These are phyloP conservation scores for Pseudogymnoascus sp. DNA, from an alignment of 2,329 filamentous ascomycete species.

Conservation along the genomic window DNA sequence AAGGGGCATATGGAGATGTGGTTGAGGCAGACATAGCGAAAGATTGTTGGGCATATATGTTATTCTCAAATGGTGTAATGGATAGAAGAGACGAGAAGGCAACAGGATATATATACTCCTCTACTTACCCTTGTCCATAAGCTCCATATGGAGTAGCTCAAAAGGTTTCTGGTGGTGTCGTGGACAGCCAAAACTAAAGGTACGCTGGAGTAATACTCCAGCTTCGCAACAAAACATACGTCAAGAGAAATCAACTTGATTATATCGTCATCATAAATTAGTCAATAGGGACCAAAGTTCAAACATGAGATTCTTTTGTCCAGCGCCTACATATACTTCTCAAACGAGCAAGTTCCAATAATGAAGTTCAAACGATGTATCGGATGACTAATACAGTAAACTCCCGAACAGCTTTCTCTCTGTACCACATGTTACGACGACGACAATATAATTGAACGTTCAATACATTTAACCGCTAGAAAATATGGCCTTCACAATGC, in stretches of 20 bases:
- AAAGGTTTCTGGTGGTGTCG: background rate
- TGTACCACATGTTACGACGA: background rate
- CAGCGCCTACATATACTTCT: background rate
- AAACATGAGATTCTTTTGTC: background rate
- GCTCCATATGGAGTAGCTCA: background rate
- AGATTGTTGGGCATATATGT: background rate
- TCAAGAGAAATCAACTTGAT: background rate
- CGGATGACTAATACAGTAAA: background rate
- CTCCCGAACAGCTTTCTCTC: background rate
- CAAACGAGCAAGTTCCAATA: background rate
- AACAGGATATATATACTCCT: background rate
- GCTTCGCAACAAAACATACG: background rate
- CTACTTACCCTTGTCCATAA: background rate
- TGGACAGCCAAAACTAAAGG: background rate
- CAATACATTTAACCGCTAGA: background rate
- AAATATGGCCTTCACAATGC: constrained; percentile 89
- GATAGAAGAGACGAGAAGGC: background rate
- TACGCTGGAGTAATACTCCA: background rate
- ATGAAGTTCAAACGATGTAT: background rate
- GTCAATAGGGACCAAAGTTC: background rate
- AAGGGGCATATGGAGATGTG: background rate
- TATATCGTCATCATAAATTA: background rate
- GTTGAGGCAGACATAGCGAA: background rate
- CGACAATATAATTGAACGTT: background rate
- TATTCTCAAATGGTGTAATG: background rate